phyloP scores from a whole-genome alignment of 2,329 filamentous ascomycete genomes.

The Colletotrichum melonis region DNA sequence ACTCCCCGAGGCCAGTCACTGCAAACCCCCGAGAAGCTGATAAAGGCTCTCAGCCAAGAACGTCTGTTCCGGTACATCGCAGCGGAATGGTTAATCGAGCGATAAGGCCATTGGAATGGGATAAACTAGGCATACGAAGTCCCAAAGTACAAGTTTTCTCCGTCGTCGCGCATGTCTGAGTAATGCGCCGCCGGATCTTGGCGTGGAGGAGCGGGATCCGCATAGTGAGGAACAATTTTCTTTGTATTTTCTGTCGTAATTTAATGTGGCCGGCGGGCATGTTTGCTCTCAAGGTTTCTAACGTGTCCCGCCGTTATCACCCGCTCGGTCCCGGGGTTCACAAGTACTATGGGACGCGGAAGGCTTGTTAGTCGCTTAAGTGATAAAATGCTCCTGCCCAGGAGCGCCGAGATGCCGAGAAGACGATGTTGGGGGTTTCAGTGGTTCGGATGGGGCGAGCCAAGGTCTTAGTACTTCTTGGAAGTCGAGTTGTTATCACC shows the following conservation, averaged over 20 bases:
- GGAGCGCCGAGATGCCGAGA: conserved; percentile 5
- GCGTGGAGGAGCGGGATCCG: not conserved
- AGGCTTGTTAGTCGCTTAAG: conserved; percentile 15
- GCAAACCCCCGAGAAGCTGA: not conserved
- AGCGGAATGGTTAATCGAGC: not conserved
- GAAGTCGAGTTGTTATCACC: conserved; percentile 26
- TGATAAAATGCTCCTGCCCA: not conserved
- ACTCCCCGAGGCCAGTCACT: not conserved
- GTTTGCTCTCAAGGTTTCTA: not conserved
- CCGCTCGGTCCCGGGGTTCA: not conserved
- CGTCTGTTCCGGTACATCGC: not conserved
- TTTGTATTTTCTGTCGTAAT: not conserved
- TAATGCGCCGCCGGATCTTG: conserved; percentile 9
- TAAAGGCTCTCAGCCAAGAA: conserved; percentile 1
- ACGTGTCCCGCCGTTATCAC: not conserved
- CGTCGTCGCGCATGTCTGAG: not conserved
- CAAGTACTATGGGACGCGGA: not conserved
- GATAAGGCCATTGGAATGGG: conserved; percentile 29
- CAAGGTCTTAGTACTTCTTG: conserved; percentile 29
- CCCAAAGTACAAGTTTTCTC: not conserved
- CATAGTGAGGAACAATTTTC: not conserved
- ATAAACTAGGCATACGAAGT: conserved; percentile 6
- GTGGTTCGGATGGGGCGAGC: conserved; percentile 1
- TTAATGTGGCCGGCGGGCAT: not conserved
- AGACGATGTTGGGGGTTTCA: not conserved